Evolutionary conservation across 495 filamentous ascomycete genomes (phyloP), one percentile per base, ranked within the genome.

Genomic region (Xylaria castorea): DNA sequence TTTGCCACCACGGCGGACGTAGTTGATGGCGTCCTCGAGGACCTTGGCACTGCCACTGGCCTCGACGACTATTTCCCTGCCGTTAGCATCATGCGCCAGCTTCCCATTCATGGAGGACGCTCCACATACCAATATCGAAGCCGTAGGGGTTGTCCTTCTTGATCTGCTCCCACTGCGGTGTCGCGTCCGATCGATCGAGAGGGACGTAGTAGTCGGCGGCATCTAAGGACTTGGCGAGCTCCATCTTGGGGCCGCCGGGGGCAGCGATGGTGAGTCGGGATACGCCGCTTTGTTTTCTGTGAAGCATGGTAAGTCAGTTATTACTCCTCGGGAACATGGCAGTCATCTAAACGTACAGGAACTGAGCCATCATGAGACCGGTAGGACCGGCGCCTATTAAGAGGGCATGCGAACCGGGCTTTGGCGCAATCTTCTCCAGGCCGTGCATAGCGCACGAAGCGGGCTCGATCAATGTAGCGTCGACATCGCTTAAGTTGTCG

Each of bases 381-480:
- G 91, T 93, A 42, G 90, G 91, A 20, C 91, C 91, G 66, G 91
- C 91, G 71, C 90, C 91, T 78, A 92, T 91, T 80, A 88, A 85
- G 44, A 91, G 85, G 42, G 91, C 90, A 38, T 87, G 88, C 3
- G 90, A 92, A 57, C 89, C 90, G 76, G 91, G 85, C 80, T 89
- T 89, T 3, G 91, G 91, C 1, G 88, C 86, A 73, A 93, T 93
- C 83, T 90, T 92, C 77, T 93, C 91, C 34, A 92, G 82, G 36
- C 91, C 91, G 74, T 93, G 91, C 51, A 88, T 87, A 34, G 91
- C 91, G 74, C 91, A 92, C 6, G 91, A 91, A 14, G 91, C 91
- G 12, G 91, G 91, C 77, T 93, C 91, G 65, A 93, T 85, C 32
- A 93, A 84, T 25, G 91, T 92, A n/a, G 91, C 91, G 51, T 92